Evolutionary conservation across 2,329 filamentous ascomycete species (phyloP), one percentile per base, ranked within the genome.

Genomic region (Plenodomus biglobosus): DNA sequence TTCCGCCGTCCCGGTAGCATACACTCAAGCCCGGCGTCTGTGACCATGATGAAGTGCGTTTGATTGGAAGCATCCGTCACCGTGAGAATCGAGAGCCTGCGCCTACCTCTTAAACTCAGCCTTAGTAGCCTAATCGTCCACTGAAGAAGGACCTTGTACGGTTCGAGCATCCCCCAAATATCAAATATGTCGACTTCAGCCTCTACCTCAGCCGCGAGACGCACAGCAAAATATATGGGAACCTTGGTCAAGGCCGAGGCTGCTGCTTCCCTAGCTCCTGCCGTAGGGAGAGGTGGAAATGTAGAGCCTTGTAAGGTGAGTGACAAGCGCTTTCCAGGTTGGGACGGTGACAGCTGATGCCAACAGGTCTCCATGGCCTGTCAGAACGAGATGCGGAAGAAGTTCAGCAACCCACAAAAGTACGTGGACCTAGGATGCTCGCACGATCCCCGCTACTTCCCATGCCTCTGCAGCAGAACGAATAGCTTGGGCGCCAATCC

Each of bases 391-490:
- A 30, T 30, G 18, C 15, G 21, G 16, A 20, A 10, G 13, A 21
- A 41, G 5, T n/a, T 21, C 27, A 32, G 3, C 8, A 32, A 32
- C 15, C 6, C 6, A 10, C 27, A 32, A 15, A 15, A 32, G 3
- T 32, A 32, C 11, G 27, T 32, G 27, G 27, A 7, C 3, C 11
- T 32, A 32, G 27, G 27, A 7, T 32, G 27, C 13, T 7, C 8
- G 27, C 27, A 32, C 11, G 27, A 15, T 3, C 6, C 15, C 13
- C 38, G 15, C 3, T 21, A 44, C 15, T 40, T 42, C 17, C 10
- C 36, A 13, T 58, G 55, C 24, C 20, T 46, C 2, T 53, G 50
- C 40, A 17, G 32, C 0, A 32, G 41, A 30, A 37, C 49, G 17
- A 34, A 44, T 2, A 34, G 22, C 0, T 11, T 58, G 19, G 43